These are phyloP conservation scores for Diplocarpon rosae DNA, from an alignment of 2,329 filamentous ascomycete species.

Conservation along the genomic window DNA sequence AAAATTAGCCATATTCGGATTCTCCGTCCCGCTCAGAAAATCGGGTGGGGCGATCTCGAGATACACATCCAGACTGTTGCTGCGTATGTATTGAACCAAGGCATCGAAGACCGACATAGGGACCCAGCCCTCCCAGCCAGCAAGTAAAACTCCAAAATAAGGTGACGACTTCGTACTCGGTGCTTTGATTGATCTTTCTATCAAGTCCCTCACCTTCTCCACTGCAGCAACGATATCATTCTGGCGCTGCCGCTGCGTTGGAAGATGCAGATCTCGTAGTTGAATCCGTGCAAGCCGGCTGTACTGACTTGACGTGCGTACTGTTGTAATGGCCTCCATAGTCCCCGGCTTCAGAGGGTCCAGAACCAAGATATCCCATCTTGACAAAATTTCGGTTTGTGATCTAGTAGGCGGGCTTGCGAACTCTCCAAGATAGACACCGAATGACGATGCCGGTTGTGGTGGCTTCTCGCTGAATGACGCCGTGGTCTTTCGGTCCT, in stretches of 20 bases:
- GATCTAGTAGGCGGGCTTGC: neutral
- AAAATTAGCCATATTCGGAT: conserved; percentile 3
- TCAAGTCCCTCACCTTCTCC: conserved; percentile 2
- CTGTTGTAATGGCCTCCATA: neutral
- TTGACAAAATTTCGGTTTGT: neutral
- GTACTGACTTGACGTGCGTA: neutral
- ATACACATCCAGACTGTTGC: conserved; percentile 1
- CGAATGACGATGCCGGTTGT: neutral
- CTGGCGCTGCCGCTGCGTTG: neutral
- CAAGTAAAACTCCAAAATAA: neutral
- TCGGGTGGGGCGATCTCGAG: conserved; percentile 2
- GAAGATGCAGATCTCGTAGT: neutral
- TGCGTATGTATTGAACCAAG: conserved; percentile 1
- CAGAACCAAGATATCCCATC: conserved; percentile 3
- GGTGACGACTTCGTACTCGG: neutral
- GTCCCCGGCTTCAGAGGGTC: conserved; percentile 1
- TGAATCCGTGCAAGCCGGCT: neutral
- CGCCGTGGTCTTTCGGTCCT: neutral
- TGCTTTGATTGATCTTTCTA: neutral
- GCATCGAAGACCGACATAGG: conserved; percentile 1
- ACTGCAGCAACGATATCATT: conserved; percentile 1
- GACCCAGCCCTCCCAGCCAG: conserved; percentile 4
- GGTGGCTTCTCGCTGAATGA: neutral
- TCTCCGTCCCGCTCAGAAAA: neutral
- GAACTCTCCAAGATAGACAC: conserved; percentile 3